Percentiles rank a stretch among this genome's conserved stretches.
phyloP scores from a whole-genome alignment of 257 asterid species.

The Cynanchum wilfordii region DNA sequence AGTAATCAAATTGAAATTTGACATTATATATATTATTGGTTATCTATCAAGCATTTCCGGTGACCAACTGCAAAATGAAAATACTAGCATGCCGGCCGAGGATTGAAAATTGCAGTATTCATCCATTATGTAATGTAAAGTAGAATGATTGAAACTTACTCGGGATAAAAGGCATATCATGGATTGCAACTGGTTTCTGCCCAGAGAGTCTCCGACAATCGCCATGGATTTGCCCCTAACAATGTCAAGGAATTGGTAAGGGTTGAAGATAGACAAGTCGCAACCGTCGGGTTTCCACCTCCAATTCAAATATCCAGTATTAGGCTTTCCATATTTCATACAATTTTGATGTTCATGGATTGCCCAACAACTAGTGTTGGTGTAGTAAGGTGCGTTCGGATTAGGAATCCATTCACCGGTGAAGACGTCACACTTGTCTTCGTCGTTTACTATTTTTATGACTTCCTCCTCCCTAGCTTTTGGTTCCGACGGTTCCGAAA shows the following conservation, averaged over 20 bases:
- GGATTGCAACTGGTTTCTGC: constrained; percentile 35
- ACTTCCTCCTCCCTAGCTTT: constrained; percentile 7
- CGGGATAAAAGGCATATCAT: constrained; percentile 30
- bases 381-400: constrained; percentile 27
- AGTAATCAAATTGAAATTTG: background rate
- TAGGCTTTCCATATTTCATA: constrained; percentile 31
- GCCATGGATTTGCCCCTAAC: constrained; percentile 32
- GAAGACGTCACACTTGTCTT: constrained; percentile 23
- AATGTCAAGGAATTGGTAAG: constrained; percentile 28
- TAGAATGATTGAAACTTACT: constrained; percentile 14
- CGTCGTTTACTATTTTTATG: constrained; percentile 3
- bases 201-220: constrained; percentile 30
- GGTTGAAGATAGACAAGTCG: constrained; percentile 26
- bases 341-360: constrained; percentile 31
- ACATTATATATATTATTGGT: background rate
- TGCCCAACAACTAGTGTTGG: constrained; percentile 26
- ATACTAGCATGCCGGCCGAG: background rate
- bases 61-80: background rate
- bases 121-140: background rate
- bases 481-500: background rate
- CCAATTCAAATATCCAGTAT: constrained; percentile 26
- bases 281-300: constrained; percentile 33
- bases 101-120: background rate
- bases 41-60: background rate
- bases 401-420: constrained; percentile 31